Base-by-base conservation (phyloP, 495 filamentous ascomycete species). In the Penicillium simplicissimum region DNA sequence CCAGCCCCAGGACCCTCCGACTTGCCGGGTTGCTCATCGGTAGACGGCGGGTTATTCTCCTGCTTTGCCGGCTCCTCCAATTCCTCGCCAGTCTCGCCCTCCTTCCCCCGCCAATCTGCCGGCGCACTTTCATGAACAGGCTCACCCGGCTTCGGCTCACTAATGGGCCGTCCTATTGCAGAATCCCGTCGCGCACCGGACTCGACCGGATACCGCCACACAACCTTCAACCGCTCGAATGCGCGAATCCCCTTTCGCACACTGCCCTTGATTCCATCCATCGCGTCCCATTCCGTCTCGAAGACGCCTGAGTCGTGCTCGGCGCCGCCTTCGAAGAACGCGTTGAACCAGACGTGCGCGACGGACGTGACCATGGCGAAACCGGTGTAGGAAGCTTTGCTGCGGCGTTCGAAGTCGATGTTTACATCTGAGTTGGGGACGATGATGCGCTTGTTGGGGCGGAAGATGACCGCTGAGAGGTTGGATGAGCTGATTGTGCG, bases 341-440 rank as follows among this genome's bases (percentile, higher is more conserved):
- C 76, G 67, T 98, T 98, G 77, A 96, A 96, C 95, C 95, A 98
- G 34, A 97, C 90, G 60, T 97, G 93, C 1, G 93, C 92, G 37
- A 97, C 88, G 0, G 92, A 87, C 5, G 93, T 97, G 9, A 97
- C 92, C 87, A 97, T 90, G 5, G 91, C 90, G 63, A 90, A 85
- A 6, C 89, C 90, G 0, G 77, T 80, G 74, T 91, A 89, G 1
- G 85, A 84, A 15, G 85, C 86, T 67, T 89, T 91, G 55, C 88
- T 91, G 51, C 90, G 85, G 15, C 90, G 84, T 70, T 97, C 92
- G 51, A 97, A 84, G 63, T 90, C 87, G 65, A 98, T 91, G 72
- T 96, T 96, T 63, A 97, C 80, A 69, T 98, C 95, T 60, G 86
- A 90, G 38, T 86, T 89, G 2, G 89, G 88, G 5, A 97, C 73